Evolutionary conservation across 2,329 filamentous ascomycete species (phyloP).

Genomic region (Meredithiella fracta): DNA sequence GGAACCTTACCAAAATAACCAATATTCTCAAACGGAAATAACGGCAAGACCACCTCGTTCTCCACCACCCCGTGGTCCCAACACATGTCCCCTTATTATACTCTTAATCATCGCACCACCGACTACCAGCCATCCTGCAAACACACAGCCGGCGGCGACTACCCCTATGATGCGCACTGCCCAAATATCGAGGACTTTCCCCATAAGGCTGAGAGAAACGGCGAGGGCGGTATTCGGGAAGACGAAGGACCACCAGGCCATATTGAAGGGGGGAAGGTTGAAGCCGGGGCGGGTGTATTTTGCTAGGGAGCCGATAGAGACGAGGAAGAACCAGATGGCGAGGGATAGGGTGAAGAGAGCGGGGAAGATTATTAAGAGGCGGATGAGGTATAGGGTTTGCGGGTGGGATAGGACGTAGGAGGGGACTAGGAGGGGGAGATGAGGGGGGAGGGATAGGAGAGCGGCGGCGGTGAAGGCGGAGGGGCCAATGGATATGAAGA

Average conservation of each 20-base stretch:
- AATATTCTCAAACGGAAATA: neutral
- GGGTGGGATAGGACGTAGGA: constrained; percentile 29
- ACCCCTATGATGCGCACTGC: constrained; percentile 52
- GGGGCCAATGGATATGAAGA: constrained; percentile 71
- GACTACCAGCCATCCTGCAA: constrained; percentile 53
- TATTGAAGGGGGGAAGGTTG: constrained; percentile 51
- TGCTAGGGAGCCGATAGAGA: constrained; percentile 60
- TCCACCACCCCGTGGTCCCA: neutral
- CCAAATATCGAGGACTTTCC: constrained; percentile 39
- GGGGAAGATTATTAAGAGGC: constrained; percentile 39
- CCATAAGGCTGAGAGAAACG: constrained; percentile 60
- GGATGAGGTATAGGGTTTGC: constrained; percentile 28
- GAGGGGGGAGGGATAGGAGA: too few species aligned
- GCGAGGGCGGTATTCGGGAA: constrained; percentile 64
- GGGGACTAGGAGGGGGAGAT: constrained; percentile 11
- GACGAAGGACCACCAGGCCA: constrained; percentile 75
- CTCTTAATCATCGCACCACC: constrained; percentile 54
- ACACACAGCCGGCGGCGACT: constrained; percentile 46
- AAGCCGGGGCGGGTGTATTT: constrained; percentile 41
- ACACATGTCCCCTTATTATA: neutral
- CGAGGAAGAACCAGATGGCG: constrained; percentile 72
- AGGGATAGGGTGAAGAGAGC: constrained; percentile 70
- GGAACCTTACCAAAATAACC: neutral
- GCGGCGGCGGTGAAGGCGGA: constrained; percentile 41
- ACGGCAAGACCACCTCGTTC: neutral